These are phyloP conservation scores for Xylaria palmicola DNA, from an alignment of 495 filamentous ascomycete genomes.

Conservation along the genomic window DNA sequence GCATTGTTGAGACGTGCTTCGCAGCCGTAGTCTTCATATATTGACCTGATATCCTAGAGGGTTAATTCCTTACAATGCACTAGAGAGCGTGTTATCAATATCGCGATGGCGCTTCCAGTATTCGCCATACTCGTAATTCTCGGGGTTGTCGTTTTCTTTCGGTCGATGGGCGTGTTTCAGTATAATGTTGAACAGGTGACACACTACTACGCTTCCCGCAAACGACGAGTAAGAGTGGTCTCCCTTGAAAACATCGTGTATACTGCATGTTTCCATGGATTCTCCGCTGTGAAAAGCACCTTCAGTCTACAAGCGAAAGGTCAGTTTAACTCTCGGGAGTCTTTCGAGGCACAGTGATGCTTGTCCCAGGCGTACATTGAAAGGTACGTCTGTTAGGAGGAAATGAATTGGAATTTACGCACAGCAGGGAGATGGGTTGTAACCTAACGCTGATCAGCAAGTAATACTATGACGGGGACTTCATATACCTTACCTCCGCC, in stretches of 20 bases:
- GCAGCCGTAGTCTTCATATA: no score
- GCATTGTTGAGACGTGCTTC: no score
- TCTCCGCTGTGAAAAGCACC: constrained; percentile 37
- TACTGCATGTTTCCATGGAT: constrained; percentile 31
- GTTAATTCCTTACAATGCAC: no score
- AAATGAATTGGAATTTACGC: constrained; percentile 8
- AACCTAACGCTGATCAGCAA: constrained; percentile 28
- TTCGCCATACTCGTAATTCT: constrained; percentile 37
- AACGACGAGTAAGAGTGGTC: constrained; percentile 38
- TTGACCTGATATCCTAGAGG: no score
- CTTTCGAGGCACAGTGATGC: background rate
- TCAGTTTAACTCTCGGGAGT: constrained; percentile 13
- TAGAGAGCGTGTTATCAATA: constrained; percentile 45
- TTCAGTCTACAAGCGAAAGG: constrained; percentile 28
- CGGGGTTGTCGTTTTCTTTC: constrained; percentile 37
- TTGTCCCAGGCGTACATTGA: background rate
- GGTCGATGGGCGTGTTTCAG: constrained; percentile 43
- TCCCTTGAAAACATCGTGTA: constrained; percentile 40
- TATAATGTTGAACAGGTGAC: constrained; percentile 41
- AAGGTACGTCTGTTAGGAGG: background rate
- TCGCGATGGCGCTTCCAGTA: constrained; percentile 50
- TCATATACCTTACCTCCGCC: constrained; percentile 30
- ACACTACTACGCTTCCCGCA: constrained; percentile 38
- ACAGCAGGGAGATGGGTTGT: constrained; percentile 45
- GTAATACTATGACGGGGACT: background rate